Evolutionary conservation across 2,329 filamentous ascomycete genomes (phyloP).

Genomic region (Ascochyta pisi): DNA sequence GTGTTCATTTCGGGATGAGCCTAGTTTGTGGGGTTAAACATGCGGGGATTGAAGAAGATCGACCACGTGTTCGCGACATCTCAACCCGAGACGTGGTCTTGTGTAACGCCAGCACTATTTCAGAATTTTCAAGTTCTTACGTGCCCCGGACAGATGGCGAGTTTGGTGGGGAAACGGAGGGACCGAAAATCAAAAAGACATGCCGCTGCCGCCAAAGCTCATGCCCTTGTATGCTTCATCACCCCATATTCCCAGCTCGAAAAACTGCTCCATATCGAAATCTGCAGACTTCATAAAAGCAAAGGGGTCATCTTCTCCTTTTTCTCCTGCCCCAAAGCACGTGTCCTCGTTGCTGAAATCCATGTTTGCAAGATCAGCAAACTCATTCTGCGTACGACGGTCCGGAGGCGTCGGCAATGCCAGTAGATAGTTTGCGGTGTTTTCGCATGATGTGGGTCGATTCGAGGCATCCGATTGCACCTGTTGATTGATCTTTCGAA

Average conservation of each 20-base stretch:
- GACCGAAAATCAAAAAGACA: slow-evolving; percentile 2
- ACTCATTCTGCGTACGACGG: background rate
- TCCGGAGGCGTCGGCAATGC: slow-evolving; percentile 12
- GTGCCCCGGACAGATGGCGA: background rate
- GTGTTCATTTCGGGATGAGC: background rate
- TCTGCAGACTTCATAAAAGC: slow-evolving; percentile 32
- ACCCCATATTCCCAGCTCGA: slow-evolving; percentile 45
- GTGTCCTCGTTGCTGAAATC: slow-evolving; percentile 8
- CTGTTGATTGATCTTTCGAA: slow-evolving; percentile 30
- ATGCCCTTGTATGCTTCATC: slow-evolving; percentile 37
- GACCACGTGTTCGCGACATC: slow-evolving; percentile 15
- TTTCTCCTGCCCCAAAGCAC: background rate
- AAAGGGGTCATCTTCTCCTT: slow-evolving; percentile 26
- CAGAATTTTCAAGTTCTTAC: background rate
- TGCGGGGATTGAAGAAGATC: slow-evolving; percentile 15
- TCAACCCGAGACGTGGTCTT: slow-evolving; percentile 4
- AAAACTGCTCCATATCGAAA: slow-evolving; percentile 45
- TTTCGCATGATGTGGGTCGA: slow-evolving; percentile 2
- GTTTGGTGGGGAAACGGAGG: background rate
- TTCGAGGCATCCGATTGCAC: background rate
- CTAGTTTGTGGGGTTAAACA: slow-evolving; percentile 6
- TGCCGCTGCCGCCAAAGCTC: slow-evolving; percentile 33
- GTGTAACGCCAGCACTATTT: background rate
- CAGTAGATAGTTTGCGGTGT: background rate
- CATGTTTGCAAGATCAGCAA: background rate